Evolutionary conservation across 352 stramenopile species (phyloP), one percentile per base, ranked within the genome.

Genomic region (Globisporangium recalcitrans): DNA sequence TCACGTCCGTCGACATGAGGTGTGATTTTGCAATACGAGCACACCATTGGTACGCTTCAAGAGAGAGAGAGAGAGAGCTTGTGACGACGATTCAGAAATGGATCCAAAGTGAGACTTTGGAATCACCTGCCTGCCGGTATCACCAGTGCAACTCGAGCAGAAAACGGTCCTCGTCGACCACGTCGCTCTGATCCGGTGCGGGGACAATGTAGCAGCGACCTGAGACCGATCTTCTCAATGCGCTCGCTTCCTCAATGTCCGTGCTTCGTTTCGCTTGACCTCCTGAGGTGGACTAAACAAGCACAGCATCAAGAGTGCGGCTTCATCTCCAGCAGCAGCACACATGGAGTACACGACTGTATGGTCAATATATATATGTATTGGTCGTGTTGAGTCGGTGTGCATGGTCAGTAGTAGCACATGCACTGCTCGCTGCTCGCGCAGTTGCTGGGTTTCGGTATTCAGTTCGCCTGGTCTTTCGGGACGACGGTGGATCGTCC

Each of bases 1-100:
- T 97, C 44, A 90, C 83, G 31, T 92, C 82, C 42, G 78, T 92
- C 62, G 82, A 80, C 73, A 82, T 84, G 1, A n/a, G 19, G 5
- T 14, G 31, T 13, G 11, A 34, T 7, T 34, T 34, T n/a, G 19
- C 36, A 44, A 42, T 42, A 11, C 34, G 34, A 42, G 8, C 34
- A 7, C 5, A n/a, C n/a, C n/a, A n/a, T n/a, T n/a, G n/a, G n/a
- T n/a, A n/a, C n/a, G n/a, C n/a, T n/a, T n/a, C n/a, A n/a, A n/a
- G n/a, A n/a, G n/a, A n/a, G n/a, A n/a, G n/a, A n/a, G n/a, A n/a
- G n/a, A n/a, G n/a, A n/a, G n/a, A n/a, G n/a, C n/a, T n/a, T n/a
- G n/a, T 42, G 34, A 16, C 24, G 31, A 58, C 52, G 52, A 27
- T 58, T 44, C 14, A 44, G 14, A n/a, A 38, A 44, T 44, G 46